Evolutionary conservation across 257 asterid genomes (phyloP), one percentile per base, ranked within the genome.

Genomic region (Coffea eugenioides): DNA sequence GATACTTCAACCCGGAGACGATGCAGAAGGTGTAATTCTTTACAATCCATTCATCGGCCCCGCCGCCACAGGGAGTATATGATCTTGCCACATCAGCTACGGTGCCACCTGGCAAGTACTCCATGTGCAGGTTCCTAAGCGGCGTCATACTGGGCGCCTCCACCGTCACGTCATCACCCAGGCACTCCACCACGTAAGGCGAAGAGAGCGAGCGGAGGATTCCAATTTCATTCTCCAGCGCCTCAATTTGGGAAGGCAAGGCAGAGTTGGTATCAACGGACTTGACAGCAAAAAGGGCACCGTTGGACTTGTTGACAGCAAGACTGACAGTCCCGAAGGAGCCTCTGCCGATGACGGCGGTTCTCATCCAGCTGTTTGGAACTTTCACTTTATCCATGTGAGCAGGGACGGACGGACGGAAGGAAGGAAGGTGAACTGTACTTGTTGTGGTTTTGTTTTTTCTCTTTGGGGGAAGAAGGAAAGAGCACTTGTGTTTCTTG

Each of bases 51-150:
- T 88, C 91, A 23, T 72, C 79, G 78, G 74, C 69, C 57, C 48
- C 76, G 15, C 39, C 41, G 4, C 3, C 25, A 8, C 76, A 20
- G 75, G 25, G 2, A 1, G 0, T 4, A 27, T 34, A 57, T 6
- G 3, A 16, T 49, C 80, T 48, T 3, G 88, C 86, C 77, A 83
- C 3, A 70, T 86, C 90, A 45, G 91, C 84, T 8, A 80, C 83
- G 73, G 93, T 84, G 78, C 93, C 92, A 81, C 87, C 80, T 11
- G 92, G 88, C 78, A 87, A 49, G 78, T 88, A 91, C 82, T 89
- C 96, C 87, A 91, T 25, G 69, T 88, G 91, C 43, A 91, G 56
- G 79, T 91, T 91, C 73, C 91, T 81, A 14, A 57, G 69, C 45
- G 79, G 39, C 45, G 80, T 23, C 41, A 74, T 16, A 1, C 54